Base-by-base conservation (phyloP, 768 basidiomycete species). In the Boletus bicolor region DNA sequence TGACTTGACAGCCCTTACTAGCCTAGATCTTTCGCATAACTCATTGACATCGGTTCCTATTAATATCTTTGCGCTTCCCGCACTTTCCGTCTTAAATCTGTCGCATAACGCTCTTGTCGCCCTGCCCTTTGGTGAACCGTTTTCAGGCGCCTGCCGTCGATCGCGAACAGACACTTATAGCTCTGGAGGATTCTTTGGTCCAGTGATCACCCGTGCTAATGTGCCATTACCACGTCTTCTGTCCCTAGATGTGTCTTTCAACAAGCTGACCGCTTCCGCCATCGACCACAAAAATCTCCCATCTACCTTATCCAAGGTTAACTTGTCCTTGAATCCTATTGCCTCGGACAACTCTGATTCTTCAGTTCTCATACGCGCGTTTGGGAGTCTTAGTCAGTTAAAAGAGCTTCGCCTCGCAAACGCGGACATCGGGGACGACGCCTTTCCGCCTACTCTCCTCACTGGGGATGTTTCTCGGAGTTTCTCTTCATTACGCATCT, bases 21-120 rank as follows among this genome's bases (percentile, higher is more conserved):
- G 73, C 46, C 74, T 93, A 57, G 89, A 93, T 71, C 72, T 93
- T 35, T 91, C 90, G 0, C 78, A 87, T 67, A 93, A 93, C 67
- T 70, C 75, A 5, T 75, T 93, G 34, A 78, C 79, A 0, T 72
- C 79, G 5, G 76, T 92, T 11, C 91, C 91, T 1, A 62, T 72
- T 34, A 80, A 83, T 61, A 62, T 91, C 30, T 91, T 85, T 61
- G 75, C 86, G 12, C 80, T 93, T 19, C 87, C 90, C 7, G 75
- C 82, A 37, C 78, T 93, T 35, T 77, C 82, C 5, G 76, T 69
- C 28, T 76, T 93, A 48, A 89, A 91, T 58, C 57, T 92, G 14
- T 86, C 90, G 2, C 81, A 91, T 63, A 93, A 93, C 68, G 67
- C 73, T 0, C 75, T 92, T 10, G 76, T 77, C 8, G 61, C 79